phyloP scores from a whole-genome alignment of 192 early-diverging fungal species.

The Backusella sp. region DNA sequence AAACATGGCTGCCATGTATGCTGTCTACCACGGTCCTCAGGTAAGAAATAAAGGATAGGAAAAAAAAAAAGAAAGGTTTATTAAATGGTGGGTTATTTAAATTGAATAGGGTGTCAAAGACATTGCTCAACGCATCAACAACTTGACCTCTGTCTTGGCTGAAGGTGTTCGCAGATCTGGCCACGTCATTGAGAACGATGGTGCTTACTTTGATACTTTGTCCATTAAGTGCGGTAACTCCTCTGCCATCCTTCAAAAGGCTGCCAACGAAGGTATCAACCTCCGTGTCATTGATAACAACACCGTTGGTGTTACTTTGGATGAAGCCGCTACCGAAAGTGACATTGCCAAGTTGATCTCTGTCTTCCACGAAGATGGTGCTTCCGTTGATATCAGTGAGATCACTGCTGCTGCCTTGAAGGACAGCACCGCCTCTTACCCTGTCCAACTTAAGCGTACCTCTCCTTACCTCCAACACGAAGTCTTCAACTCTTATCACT shows the following conservation, averaged over 20 bases:
- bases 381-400: slow-evolving; percentile 48
- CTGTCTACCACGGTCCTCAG: slow-evolving; percentile 96
- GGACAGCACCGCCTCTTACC: slow-evolving; percentile 49
- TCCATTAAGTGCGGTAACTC: slow-evolving; percentile 71
- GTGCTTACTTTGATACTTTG: slow-evolving; percentile 93
- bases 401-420: slow-evolving; percentile 49
- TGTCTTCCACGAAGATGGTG: slow-evolving; percentile 72
- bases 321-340: slow-evolving; percentile 84
- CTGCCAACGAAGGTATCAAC: slow-evolving; percentile 81
- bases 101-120: slow-evolving; percentile 65
- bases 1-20: slow-evolving; percentile 99
- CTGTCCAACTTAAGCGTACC: slow-evolving; percentile 67
- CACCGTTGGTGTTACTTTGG: slow-evolving; percentile 85
- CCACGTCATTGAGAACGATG: slow-evolving; percentile 75
- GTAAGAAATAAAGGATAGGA: slow-evolving; percentile 30
- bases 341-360: slow-evolving; percentile 81
- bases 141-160: slow-evolving; percentile 83
- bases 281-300: slow-evolving; percentile 75
- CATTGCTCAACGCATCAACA: slow-evolving; percentile 93
- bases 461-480: slow-evolving; percentile 82
- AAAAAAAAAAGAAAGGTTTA: slow-evolving; percentile 9
- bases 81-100: slow-evolving; percentile 16
- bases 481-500: slow-evolving; percentile 95
- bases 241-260: slow-evolving; percentile 69
- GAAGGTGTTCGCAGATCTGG: slow-evolving; percentile 71